These are phyloP conservation scores for Cubamyces sp. DNA, from an alignment of 768 basidiomycete species.

Conservation along the genomic window DNA sequence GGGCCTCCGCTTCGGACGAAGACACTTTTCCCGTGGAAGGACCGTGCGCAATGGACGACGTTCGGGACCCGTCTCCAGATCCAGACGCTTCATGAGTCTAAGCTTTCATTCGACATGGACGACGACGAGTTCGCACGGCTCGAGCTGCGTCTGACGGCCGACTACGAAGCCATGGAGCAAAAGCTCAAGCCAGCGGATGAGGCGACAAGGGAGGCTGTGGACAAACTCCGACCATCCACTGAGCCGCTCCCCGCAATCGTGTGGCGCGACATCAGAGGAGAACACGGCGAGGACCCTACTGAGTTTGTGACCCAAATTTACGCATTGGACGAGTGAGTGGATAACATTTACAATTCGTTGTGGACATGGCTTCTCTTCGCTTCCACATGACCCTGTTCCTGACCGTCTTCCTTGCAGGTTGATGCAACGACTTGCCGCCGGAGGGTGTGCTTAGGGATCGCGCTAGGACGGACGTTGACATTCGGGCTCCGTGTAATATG, in stretches of 20 bases:
- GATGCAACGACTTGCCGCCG: conserved; percentile 15
- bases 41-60: conserved; percentile 32
- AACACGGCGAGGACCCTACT: conserved; percentile 16
- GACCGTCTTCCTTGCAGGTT: conserved; percentile 8
- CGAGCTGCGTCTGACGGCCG: conserved; percentile 22
- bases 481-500: conserved; percentile 7
- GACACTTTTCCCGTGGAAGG: conserved; percentile 31
- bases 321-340: conserved; percentile 31
- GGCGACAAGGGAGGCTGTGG: background rate
- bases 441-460: conserved; percentile 2
- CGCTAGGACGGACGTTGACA: conserved; percentile 1
- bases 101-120: conserved; percentile 29
- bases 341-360: background rate
- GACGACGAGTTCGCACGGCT: conserved; percentile 31
- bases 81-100: conserved; percentile 23
- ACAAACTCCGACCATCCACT: conserved; percentile 14
- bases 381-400: conserved; percentile 13
- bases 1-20: conserved; percentile 24
- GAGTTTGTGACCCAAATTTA: conserved; percentile 28
- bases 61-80: conserved; percentile 31
- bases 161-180: conserved; percentile 9
- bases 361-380: conserved; percentile 20
- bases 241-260: conserved; percentile 28
- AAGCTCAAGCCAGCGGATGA: conserved; percentile 8
- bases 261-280: conserved; percentile 34